Base-by-base conservation (phyloP, 2,329 filamentous ascomycete genomes). In the Aphanocladium album region DNA sequence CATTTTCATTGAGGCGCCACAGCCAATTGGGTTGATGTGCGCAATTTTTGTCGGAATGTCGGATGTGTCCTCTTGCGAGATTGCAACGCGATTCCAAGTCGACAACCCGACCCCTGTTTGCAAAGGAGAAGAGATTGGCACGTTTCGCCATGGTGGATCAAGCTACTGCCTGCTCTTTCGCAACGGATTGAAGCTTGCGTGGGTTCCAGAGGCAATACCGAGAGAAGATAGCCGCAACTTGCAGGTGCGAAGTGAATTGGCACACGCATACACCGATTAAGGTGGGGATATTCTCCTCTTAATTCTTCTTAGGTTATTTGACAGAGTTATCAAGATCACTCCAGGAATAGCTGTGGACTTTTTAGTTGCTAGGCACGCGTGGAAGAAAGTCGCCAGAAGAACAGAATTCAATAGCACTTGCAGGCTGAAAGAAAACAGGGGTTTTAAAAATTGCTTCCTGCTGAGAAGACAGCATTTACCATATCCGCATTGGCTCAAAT, bases 61-160 rank as follows among this genome's bases (percentile, higher is more conserved):
- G 7, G 88, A 91, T 71, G 87, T 90, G 5, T 85, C 81, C 49
- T 86, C 85, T 0, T 89, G 87, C 67, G 79, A 80, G 60, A 71
- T 90, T n/a, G 74, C 75, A 50, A 23, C 57, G 2, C 65, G 56
- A 17, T 67, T 66, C 45, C 17, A 5, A 6, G 14, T 2, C 2
- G 33, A 43, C n/a, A 39, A 35, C 19, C 55, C 59, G 11, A 51
- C 59, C 16, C 1, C 11, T 3, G 61, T 67, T 7, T 12, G 25
- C 4, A 90, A 89, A 75, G 88, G 88, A 8, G 83, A 90, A 17
- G 75, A 89, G 73, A 76, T 86, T 35, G 88, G 87, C 37, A 89
- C 89, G 86, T 90, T 90, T 73, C 88, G 90, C 68, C 89, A 86
- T 68, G 88, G 88, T 21, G 88, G 88, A 1, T 85, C 81, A 8